These are phyloP conservation scores for Cucurbita pepo DNA, from an alignment of 306 rosid species.

Conservation along the genomic window DNA sequence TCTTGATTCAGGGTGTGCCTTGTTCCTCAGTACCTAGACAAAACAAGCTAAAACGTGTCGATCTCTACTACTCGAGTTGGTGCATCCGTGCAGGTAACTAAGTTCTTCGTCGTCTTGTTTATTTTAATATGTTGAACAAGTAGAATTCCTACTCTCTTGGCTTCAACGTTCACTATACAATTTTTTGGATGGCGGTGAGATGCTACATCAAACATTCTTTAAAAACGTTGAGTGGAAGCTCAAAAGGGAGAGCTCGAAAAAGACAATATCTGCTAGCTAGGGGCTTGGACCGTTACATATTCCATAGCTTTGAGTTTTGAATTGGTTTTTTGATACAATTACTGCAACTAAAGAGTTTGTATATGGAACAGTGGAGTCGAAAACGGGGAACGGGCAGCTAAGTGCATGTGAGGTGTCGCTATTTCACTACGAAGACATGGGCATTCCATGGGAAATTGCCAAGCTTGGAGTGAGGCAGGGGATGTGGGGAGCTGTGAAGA, in stretches of 20 bases:
- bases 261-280: no score
- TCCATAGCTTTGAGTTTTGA: background rate
- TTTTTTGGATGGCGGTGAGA: background rate
- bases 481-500: slow-evolving; percentile 98
- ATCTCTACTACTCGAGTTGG: slow-evolving; percentile 52
- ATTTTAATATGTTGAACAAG: background rate
- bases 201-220: no score
- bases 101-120: background rate
- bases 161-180: background rate
- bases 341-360: background rate
- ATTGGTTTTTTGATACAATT: background rate
- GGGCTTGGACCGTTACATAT: no score
- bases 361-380: slow-evolving; percentile 60
- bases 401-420: slow-evolving; percentile 76
- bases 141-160: background rate
- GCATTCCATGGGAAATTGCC: slow-evolving; percentile 97
- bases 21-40: slow-evolving; percentile 34
- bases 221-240: no score
- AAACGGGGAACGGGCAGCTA: slow-evolving; percentile 37
- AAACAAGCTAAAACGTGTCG: slow-evolving; percentile 43
- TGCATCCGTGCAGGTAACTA: slow-evolving; percentile 46
- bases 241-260: no score
- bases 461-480: slow-evolving; percentile 90
- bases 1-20: slow-evolving; percentile 31
- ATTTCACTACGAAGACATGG: slow-evolving; percentile 95